A percentile compares a stretch with the other conserved stretches of the same genome.
Conservation (phyloP, 2,329 filamentous ascomycete genomes). For the Bipolaris cookei region DNA sequence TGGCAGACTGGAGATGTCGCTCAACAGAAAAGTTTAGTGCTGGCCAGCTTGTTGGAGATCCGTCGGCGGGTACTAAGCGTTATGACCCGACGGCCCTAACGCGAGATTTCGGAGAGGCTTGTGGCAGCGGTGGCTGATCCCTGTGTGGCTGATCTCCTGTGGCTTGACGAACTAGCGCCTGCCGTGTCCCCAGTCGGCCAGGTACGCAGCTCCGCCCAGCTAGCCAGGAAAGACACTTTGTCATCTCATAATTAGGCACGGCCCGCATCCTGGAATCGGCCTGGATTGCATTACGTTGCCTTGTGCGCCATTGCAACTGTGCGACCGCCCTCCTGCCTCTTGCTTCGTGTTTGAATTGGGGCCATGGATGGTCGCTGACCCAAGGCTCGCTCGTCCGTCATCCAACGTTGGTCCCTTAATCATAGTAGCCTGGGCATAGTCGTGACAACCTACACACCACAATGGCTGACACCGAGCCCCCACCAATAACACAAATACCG, state of each 20-base stretch:
- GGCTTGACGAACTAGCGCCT: constrained; percentile 5
- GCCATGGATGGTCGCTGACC: constrained; percentile 39
- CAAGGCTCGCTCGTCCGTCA: constrained; percentile 27
- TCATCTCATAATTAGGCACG: constrained; percentile 23
- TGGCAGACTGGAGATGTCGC: constrained; percentile 27
- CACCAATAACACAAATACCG: constrained; percentile 14
- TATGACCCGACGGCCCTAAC: constrained; percentile 17
- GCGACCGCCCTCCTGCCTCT: constrained; percentile 10
- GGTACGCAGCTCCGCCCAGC: constrained; percentile 26
- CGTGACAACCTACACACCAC: constrained; percentile 24
- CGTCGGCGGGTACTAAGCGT: constrained; percentile 19
- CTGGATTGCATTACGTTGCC: constrained; percentile 9
- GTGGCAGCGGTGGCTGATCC: constrained; percentile 9
- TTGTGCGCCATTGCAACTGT: constrained; percentile 3
- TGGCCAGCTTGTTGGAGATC: constrained; percentile 29
- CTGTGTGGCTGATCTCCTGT: not conserved
- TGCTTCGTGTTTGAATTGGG: constrained; percentile 19
- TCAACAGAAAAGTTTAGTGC: constrained; percentile 43
- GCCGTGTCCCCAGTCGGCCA: constrained; percentile 17
- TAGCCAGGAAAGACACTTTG: constrained; percentile 32
- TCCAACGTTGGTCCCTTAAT: constrained; percentile 17
- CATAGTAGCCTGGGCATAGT: constrained; percentile 15
- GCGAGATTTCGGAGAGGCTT: constrained; percentile 13
- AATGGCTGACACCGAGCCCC: constrained; percentile 45
- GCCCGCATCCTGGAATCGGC: not conserved